These are phyloP conservation scores for Albizia julibrissin DNA, from an alignment of 306 rosid genomes.

Conservation along the genomic window DNA sequence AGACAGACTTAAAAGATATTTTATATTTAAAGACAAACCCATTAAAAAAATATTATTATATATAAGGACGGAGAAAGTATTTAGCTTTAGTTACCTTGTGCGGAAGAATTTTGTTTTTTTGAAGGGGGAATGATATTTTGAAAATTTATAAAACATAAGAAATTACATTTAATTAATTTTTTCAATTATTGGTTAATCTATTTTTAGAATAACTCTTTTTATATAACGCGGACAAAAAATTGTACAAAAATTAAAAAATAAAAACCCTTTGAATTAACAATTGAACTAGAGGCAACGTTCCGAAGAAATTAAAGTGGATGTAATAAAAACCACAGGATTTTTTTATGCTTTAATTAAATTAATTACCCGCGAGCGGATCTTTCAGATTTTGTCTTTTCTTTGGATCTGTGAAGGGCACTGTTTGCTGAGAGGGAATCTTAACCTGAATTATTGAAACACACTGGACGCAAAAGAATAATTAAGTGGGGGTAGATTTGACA, in stretches of 20 bases:
- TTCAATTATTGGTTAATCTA: no score
- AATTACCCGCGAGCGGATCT: background rate
- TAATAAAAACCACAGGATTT: background rate
- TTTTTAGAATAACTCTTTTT: no score
- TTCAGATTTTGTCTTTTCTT: background rate
- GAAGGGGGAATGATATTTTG: background rate
- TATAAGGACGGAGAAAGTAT: no score
- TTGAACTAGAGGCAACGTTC: background rate
- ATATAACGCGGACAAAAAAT: no score
- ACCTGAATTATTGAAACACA: no score
- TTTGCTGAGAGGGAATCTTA: background rate
- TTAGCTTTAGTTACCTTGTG: background rate
- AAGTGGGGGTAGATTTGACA: background rate
- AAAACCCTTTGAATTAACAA: background rate
- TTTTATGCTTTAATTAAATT: background rate
- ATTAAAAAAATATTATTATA: no score
- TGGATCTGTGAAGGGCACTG: background rate
- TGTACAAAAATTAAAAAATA: background rate
- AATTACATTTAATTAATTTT: no score
- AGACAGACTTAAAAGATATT: no score
- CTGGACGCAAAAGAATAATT: background rate
- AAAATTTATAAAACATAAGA: background rate
- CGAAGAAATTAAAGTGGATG: background rate
- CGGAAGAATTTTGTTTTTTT: no score
- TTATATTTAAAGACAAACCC: no score